Evolutionary conservation across 345 rosid genomes (phyloP), one percentile per base, ranked within the genome.

Genomic region (Boechera divaricarpa): DNA sequence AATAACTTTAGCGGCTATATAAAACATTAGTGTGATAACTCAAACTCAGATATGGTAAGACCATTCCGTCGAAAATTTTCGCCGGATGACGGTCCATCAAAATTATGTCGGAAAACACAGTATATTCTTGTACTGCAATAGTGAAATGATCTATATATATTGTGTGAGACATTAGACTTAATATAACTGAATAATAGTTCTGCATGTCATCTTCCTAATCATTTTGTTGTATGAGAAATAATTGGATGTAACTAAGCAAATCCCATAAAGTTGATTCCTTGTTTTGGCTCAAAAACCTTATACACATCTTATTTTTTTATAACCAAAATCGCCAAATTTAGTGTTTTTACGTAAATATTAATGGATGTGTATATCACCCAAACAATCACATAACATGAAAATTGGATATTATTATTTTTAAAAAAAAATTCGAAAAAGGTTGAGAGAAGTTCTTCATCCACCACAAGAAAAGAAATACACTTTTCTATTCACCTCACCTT

Each of bases 401-500:
- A 39, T 1, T 39, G 47, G 15, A 10, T 41, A 39, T 3, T 41
- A 41, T 2, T 11, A 41, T 10, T 10, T 41, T 21, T 21, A 1
- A 44, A 5, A 44, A 44, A 44, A 1, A 13, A 5, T 13, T 4
- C n/a, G 16, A 48, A 18, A 66, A 33, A 18, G 4, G 21, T 33
- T 29, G 5, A 36, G 28, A 31, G 42, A 47, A 29, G 32, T 49
- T 73, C 12, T 13, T 57, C 21, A 64, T 75, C 45, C 47, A 76
- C 74, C 54, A 63, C 57, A 62, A 70, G 58, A 42, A 35, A 69
- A 63, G 41, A 63, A 54, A 70, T 4, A 33, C 13, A 55, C 4
- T 29, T n/a, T 49, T 51, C 2, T 67, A n/a, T 44, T n/a, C 58
- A 54, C 80, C 80, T 63, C 60, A 77, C 26, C 72, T 70, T 44